Percentiles rank a stretch among this genome's conserved stretches.
Evolutionary conservation across 805 yeast genomes (phyloP).

Genomic region (Pichia cabralensis): DNA sequence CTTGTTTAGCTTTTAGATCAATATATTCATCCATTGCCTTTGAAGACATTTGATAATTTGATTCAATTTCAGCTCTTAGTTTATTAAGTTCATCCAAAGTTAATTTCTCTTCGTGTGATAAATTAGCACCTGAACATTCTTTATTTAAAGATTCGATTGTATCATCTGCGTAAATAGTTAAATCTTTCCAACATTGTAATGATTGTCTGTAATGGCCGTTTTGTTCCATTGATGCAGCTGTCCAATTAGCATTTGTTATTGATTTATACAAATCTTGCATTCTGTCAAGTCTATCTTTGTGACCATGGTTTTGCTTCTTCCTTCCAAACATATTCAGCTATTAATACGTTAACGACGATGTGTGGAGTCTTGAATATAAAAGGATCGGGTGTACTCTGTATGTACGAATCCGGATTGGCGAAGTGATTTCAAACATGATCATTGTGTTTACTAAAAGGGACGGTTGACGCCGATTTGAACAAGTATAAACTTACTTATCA

Average conservation of each 20-base stretch:
- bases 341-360: no score
- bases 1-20: constrained; percentile 9
- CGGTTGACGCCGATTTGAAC: no score
- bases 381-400: no score
- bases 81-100: constrained; percentile 27
- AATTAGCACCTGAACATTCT: constrained; percentile 21
- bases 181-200: constrained; percentile 60
- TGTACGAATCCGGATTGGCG: no score
- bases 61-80: constrained; percentile 11
- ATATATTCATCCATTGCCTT: constrained; percentile 5
- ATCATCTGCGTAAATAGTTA: constrained; percentile 52
- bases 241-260: constrained; percentile 7
- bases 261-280: constrained; percentile 10
- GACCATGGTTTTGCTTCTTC: no score
- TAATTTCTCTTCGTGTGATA: constrained; percentile 38
- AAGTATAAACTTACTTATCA: no score
- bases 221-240: constrained; percentile 42
- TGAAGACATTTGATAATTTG: constrained; percentile 4
- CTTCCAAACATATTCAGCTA: no score
- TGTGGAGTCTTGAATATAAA: no score
- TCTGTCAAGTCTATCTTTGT: constrained; percentile 5
- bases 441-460: no score
- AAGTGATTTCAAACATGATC: no score
- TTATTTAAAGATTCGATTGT: constrained; percentile 46
- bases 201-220: constrained; percentile 42